Percentiles rank a stretch among this genome's conserved stretches.
Conservation (phyloP, 2,329 filamentous ascomycete species). For the Phaeosphaeriaceae sp. region DNA sequence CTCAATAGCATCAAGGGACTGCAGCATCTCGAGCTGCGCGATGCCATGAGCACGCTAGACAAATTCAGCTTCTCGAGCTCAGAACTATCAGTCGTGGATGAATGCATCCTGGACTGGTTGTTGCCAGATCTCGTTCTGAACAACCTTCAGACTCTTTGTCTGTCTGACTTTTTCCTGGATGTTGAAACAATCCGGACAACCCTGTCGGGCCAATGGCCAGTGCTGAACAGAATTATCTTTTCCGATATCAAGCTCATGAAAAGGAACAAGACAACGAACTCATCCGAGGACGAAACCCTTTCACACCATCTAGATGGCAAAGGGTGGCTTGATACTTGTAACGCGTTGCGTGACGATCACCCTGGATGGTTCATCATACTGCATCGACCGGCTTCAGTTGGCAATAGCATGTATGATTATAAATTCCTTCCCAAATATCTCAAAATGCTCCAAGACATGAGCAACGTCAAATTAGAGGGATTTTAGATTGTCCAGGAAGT, state of each 20-base stretch:
- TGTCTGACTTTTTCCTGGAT: slow-evolving; percentile 12
- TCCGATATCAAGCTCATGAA: slow-evolving; percentile 10
- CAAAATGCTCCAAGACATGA: neutral
- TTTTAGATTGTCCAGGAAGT: neutral
- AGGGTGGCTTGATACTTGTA: neutral
- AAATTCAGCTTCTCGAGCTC: slow-evolving; percentile 5
- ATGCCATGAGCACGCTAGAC: neutral
- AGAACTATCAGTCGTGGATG: slow-evolving; percentile 8
- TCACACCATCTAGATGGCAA: neutral
- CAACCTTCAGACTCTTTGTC: slow-evolving; percentile 3
- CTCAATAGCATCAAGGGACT: slow-evolving; percentile 4
- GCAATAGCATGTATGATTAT: neutral
- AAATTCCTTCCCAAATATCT: neutral
- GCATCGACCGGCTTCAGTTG: neutral
- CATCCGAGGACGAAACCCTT: neutral
- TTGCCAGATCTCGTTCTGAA: slow-evolving; percentile 3
- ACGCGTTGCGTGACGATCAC: neutral
- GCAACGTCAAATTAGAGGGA: neutral
- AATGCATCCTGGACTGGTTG: slow-evolving; percentile 14
- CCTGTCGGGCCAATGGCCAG: slow-evolving; percentile 5
- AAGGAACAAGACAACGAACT: neutral
- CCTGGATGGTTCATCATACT: neutral
- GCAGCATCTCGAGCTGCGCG: slow-evolving; percentile 11
- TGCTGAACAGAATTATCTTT: slow-evolving; percentile 1
- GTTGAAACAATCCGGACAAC: slow-evolving; percentile 3